A percentile compares a stretch with the other conserved stretches of the same genome.
These are phyloP conservation scores for Boletus rubescentipes DNA, from an alignment of 768 basidiomycete genomes.

Conservation along the genomic window DNA sequence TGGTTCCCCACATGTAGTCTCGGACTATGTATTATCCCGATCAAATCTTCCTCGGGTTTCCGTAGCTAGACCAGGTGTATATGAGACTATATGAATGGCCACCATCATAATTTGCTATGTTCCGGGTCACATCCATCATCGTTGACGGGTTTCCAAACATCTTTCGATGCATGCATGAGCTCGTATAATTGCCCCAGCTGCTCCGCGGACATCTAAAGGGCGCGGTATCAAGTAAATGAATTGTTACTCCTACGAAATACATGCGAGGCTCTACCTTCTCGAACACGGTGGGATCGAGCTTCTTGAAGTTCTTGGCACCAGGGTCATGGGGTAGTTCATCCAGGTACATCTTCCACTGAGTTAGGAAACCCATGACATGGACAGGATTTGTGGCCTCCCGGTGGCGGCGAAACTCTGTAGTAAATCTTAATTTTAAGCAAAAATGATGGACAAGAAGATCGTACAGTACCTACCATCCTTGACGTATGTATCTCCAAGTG, in stretches of 20 bases:
- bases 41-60: neutral
- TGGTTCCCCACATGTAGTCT: neutral
- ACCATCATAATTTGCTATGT: slow-evolving; percentile 14
- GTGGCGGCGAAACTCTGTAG: slow-evolving; percentile 83
- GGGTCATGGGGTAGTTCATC: slow-evolving; percentile 59
- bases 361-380: slow-evolving; percentile 92
- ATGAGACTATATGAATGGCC: slow-evolving; percentile 1
- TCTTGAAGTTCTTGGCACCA: slow-evolving; percentile 50
- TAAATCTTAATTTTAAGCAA: slow-evolving; percentile 7
- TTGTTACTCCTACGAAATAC: neutral
- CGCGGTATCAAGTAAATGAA: neutral
- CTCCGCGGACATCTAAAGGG: slow-evolving; percentile 75
- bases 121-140: slow-evolving; percentile 7
- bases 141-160: slow-evolving; percentile 70
- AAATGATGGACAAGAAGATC: neutral
- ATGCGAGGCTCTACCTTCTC: slow-evolving; percentile 58
- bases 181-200: slow-evolving; percentile 94
- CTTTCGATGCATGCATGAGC: slow-evolving; percentile 88
- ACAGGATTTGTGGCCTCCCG: slow-evolving; percentile 77
- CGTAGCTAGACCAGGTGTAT: slow-evolving; percentile 7
- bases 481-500: slow-evolving; percentile 82
- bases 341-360: slow-evolving; percentile 94
- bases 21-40: slow-evolving; percentile 5
- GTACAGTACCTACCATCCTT: slow-evolving; percentile 57
- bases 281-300: slow-evolving; percentile 64